Evolutionary conservation across 371 early-diverging fungal genomes (phyloP), one percentile per base, ranked within the genome.

Genomic region (Mortierella sp.): DNA sequence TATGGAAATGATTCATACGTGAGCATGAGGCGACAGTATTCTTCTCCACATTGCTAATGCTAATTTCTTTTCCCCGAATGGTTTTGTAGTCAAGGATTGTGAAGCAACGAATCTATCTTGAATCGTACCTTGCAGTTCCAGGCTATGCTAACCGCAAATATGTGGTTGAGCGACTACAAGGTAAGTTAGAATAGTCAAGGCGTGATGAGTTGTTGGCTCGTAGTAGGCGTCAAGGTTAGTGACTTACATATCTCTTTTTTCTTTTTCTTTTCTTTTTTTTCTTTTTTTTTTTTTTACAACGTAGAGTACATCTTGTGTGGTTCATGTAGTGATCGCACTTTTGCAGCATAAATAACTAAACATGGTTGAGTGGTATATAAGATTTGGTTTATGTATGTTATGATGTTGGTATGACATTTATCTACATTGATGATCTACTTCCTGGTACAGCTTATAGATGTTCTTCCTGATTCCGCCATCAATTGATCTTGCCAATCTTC

Each of bases 401-500:
- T 16, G 50, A 21, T 36, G 36, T 36, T 36, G 50, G 50, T 16
- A 16, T 21, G 19, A 21, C 11, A 13, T 52, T 50, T 52, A 52
- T 52, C 52, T 52, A 21, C 52, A n/a, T 52, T n/a, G 19, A 40
- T 40, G 15, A 60, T 60, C 60, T 40, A 36, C 36, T 36, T 36
- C 36, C 36, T 36, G 6, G 36, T 60, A 7, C 60, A 40, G 38
- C 19, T 10, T 16, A 5, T 22, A 48, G 11, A 63, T 10, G 45
- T 10, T 15, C 43, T 41, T 6, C 40, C 21, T 53, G 32, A 55
- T 28, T 28, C 28, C 22, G 28, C 32, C 55, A 55, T 55, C 85
- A 91, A 76, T 91, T 88, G 63, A 96, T 89, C 74, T 90, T 90
- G 63, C 89, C 92, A 68, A 95, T 83, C 72, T 94, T 93, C 73